Conservation (phyloP, 73 alveolate species). For the Uronychia binucleata region DNA sequence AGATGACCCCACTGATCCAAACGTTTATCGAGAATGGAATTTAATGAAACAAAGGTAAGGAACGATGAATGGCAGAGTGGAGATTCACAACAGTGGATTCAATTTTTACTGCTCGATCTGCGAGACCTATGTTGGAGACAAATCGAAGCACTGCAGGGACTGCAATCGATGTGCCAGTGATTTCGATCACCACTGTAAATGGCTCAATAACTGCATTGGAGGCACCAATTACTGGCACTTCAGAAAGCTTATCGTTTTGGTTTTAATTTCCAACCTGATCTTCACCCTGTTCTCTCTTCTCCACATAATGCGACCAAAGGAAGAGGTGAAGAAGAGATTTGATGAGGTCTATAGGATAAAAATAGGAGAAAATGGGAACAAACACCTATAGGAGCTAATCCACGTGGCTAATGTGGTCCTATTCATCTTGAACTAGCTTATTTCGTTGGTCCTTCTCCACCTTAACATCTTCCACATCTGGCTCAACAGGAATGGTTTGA, state of each 20-base stretch:
- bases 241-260: neutral
- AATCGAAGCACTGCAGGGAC: conserved; percentile 40
- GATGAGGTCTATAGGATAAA: neutral
- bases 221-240: conserved; percentile 38
- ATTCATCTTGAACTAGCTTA: neutral
- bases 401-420: neutral
- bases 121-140: conserved; percentile 20
- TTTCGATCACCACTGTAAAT: conserved; percentile 88
- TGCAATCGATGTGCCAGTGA: conserved; percentile 75
- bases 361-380: no score
- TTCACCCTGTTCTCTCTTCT: neutral
- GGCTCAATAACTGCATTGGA: conserved; percentile 93
- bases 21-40: neutral
- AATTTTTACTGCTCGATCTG: conserved; percentile 10
- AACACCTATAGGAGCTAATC: neutral
- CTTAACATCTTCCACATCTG: neutral
- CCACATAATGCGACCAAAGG: neutral
- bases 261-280: no score
- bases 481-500: neutral
- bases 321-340: neutral
- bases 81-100: neutral
- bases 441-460: neutral
- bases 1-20: neutral
- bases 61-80: neutral
- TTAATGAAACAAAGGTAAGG: neutral